Evolutionary conservation across 2,329 filamentous ascomycete genomes (phyloP).

Genomic region (Diplodia sapinea): DNA sequence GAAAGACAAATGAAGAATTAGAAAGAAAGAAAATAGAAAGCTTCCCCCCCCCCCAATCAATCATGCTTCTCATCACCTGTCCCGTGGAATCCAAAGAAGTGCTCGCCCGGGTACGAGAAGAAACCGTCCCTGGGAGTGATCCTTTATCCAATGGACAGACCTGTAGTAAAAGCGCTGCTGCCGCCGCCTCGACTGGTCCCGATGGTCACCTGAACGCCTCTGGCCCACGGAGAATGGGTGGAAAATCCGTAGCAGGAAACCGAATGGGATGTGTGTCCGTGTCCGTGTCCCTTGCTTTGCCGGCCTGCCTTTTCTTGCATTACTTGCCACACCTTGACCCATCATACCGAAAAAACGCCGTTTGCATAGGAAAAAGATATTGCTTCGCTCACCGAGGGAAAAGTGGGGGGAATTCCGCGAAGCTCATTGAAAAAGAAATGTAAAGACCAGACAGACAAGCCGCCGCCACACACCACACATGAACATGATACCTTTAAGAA

Average conservation of each 20-base stretch:
- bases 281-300: neutral
- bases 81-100: constrained; percentile 23
- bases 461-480: neutral
- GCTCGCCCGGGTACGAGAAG: constrained; percentile 4
- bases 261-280: neutral
- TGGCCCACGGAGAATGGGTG: neutral
- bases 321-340: neutral
- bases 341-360: constrained; percentile 5
- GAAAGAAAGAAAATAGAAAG: neutral
- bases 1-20: neutral
- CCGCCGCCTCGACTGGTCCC: neutral
- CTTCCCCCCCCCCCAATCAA: constrained; percentile 1
- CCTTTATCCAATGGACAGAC: constrained; percentile 17
- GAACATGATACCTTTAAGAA: neutral
- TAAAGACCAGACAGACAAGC: constrained; percentile 22
- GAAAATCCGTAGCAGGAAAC: neutral
- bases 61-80: constrained; percentile 27
- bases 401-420: neutral
- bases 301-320: neutral
- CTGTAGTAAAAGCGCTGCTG: neutral
- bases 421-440: neutral
- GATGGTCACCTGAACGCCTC: constrained; percentile 16
- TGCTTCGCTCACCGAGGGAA: neutral
- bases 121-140: constrained; percentile 1
- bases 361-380: constrained; percentile 4